Base-by-base conservation (phyloP, 2,329 filamentous ascomycete species). In the Aspergillus melleus region DNA sequence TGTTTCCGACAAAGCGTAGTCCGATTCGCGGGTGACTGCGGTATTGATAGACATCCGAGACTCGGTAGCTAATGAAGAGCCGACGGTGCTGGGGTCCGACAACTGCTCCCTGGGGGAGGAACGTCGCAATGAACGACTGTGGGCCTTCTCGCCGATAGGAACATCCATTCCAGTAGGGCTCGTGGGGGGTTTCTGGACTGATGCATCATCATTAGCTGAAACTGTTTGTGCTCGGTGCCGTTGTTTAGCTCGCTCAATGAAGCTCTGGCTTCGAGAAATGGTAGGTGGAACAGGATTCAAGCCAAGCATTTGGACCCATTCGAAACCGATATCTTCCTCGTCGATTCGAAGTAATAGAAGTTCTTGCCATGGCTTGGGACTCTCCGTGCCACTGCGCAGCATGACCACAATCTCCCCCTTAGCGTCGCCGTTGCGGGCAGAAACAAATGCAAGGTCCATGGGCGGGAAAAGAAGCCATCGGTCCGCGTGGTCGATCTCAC, bases 391-490 rank as follows among this genome's bases (percentile, higher is more conserved):
- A 46, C 92, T 92, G 60, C 92, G 87, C 57, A 97, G 84, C 93
- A 98, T 97, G 60, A 96, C 80, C 9, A 96, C 84, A 62, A 98
- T 83, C 65, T 96, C 88, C 29, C 86, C 84, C 55, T 84, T 81
- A n/a, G 79, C 74, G 42, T 92, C 88, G 12, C 92, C 92, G 61
- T 83, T 87, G 44, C 94, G 88, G 53, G 92, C 91, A 12, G 95
- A 98, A 20, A 96, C 84, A 61, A 86, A 84, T 39, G 83, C 81
- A 64, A 86, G 83, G 19, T 88, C 83, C n/a, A 97, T 83, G 1
- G 95, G 94, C n/a, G 93, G 90, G 70, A 99, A 96, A 0, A 99
- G 83, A 4, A 99, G 84, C 87, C 92, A 98, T 55, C 87, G 86
- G 14, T 89, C 87, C 6, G 84, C 83, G 55, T 86, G 84, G 49